phyloP scores from a whole-genome alignment of 2,329 filamentous ascomycete species.

The Fusarium sp. region DNA sequence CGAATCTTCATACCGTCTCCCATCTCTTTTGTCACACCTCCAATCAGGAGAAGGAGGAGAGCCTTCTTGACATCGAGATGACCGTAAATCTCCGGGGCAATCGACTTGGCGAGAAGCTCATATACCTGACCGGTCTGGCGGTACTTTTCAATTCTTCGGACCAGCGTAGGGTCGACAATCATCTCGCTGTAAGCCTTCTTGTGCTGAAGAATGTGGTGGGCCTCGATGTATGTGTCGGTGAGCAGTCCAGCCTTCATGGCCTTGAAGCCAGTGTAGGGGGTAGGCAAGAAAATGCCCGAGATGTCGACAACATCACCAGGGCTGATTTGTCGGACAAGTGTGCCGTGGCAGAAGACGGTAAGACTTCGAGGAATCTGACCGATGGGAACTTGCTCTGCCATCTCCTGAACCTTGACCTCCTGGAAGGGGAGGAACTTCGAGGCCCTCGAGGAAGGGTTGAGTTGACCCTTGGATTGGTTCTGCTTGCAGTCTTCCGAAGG shows the following conservation, averaged over 20 bases:
- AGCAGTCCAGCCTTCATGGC: conserved; percentile 95
- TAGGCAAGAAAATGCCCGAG: conserved; percentile 94
- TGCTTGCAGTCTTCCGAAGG: conserved; percentile 87
- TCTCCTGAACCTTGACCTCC: conserved; percentile 97
- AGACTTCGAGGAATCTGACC: conserved; percentile 94
- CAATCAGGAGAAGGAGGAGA: conserved; percentile 90
- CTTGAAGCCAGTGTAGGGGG: conserved; percentile 98
- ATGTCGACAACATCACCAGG: conserved; percentile 95
- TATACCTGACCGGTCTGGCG: conserved; percentile 90
- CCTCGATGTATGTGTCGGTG: conserved; percentile 96
- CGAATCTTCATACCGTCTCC: conserved; percentile 98
- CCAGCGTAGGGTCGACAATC: conserved; percentile 78
- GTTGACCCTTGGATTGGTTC: conserved; percentile 91
- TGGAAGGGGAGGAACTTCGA: conserved; percentile 98
- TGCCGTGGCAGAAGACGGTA: conserved; percentile 88
- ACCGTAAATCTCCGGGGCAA: conserved; percentile 96
- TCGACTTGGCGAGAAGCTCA: conserved; percentile 93
- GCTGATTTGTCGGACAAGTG: conserved; percentile 83
- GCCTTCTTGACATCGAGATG: conserved; percentile 99
- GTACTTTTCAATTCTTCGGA: conserved; percentile 85
- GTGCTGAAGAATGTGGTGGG: conserved; percentile 91
- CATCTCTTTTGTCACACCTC: conserved; percentile 95
- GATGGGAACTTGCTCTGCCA: conserved; percentile 98
- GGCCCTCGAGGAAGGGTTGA: conserved; percentile 92
- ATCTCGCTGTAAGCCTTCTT: conserved; percentile 98